These are phyloP conservation scores for Tetrapisispora arboricola DNA, from an alignment of 805 yeast genomes.

Conservation along the genomic window DNA sequence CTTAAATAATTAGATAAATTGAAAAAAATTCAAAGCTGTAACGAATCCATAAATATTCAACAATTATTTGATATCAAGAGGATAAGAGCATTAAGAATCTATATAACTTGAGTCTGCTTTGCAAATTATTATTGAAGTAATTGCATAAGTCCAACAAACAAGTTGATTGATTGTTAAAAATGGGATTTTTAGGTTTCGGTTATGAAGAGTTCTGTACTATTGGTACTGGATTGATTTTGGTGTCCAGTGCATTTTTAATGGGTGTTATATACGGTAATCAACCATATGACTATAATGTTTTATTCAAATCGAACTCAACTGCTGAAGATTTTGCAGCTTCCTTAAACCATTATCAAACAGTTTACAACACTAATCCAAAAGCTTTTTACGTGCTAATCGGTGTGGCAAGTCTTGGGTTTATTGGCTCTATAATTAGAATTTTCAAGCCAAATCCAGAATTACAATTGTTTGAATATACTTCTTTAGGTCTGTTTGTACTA, in stretches of 20 bases:
- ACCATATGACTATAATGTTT: slow-evolving; percentile 69
- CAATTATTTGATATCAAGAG: no score
- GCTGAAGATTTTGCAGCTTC: slow-evolving; percentile 50
- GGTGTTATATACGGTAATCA: slow-evolving; percentile 72
- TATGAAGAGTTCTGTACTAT: slow-evolving; percentile 25
- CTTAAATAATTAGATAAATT: no score
- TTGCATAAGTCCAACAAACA: no score
- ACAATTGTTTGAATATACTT: slow-evolving; percentile 82
- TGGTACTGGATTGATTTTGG: slow-evolving; percentile 22
- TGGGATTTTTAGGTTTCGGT: slow-evolving; percentile 4
- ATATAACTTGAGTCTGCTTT: no score
- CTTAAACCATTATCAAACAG: slow-evolving; percentile 58
- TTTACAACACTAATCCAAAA: slow-evolving; percentile 53
- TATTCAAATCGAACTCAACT: slow-evolving; percentile 50
- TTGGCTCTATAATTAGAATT: slow-evolving; percentile 66
- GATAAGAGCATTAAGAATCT: no score
- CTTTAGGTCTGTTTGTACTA: slow-evolving; percentile 61
- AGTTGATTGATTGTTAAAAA: no score
- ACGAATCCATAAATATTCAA: no score
- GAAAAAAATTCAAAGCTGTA: no score
- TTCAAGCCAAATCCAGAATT: slow-evolving; percentile 82
- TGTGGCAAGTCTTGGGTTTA: slow-evolving; percentile 58
- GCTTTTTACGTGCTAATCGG: slow-evolving; percentile 39
- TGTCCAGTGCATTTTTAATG: slow-evolving; percentile 59
- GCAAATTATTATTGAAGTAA: no score